These are phyloP conservation scores for Davidsoniella australis DNA, from an alignment of 2,329 filamentous ascomycete species.

Conservation along the genomic window DNA sequence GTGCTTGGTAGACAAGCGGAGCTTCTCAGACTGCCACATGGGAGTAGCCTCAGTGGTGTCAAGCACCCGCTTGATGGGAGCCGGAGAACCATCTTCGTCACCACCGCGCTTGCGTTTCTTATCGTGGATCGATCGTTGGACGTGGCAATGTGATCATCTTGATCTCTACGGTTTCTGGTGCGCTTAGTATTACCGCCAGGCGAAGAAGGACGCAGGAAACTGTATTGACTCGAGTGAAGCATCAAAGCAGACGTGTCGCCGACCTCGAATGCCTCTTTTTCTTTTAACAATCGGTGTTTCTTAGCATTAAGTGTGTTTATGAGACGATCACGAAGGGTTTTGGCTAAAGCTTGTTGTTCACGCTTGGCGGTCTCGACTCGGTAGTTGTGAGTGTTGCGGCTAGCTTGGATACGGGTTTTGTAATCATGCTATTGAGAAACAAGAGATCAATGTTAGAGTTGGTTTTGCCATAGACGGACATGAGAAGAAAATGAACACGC, in stretches of 20 bases:
- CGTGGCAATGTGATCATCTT: slow-evolving; percentile 36
- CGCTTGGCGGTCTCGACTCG: slow-evolving; percentile 44
- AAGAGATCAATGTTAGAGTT: not conserved
- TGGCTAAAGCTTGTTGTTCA: slow-evolving; percentile 41
- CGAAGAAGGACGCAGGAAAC: slow-evolving; percentile 45
- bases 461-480: not conserved
- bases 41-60: slow-evolving; percentile 42
- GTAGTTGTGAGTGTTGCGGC: slow-evolving; percentile 42
- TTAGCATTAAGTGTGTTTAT: slow-evolving; percentile 49
- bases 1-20: slow-evolving; percentile 35
- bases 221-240: slow-evolving; percentile 52
- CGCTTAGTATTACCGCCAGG: slow-evolving; percentile 48
- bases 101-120: slow-evolving; percentile 44
- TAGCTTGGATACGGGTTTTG: slow-evolving; percentile 42
- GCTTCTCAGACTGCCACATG: slow-evolving; percentile 44
- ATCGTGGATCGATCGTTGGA: slow-evolving; percentile 27
- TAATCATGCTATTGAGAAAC: slow-evolving; percentile 36
- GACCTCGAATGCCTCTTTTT: slow-evolving; percentile 53
- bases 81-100: slow-evolving; percentile 48
- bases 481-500: not conserved
- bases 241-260: slow-evolving; percentile 47
- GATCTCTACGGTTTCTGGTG: slow-evolving; percentile 42
- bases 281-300: slow-evolving; percentile 45
- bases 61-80: slow-evolving; percentile 35
- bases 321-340: slow-evolving; percentile 47